These are phyloP conservation scores for Cyclostephanos invisitatus DNA, from an alignment of 108 stramenopile species.

Conservation along the genomic window DNA sequence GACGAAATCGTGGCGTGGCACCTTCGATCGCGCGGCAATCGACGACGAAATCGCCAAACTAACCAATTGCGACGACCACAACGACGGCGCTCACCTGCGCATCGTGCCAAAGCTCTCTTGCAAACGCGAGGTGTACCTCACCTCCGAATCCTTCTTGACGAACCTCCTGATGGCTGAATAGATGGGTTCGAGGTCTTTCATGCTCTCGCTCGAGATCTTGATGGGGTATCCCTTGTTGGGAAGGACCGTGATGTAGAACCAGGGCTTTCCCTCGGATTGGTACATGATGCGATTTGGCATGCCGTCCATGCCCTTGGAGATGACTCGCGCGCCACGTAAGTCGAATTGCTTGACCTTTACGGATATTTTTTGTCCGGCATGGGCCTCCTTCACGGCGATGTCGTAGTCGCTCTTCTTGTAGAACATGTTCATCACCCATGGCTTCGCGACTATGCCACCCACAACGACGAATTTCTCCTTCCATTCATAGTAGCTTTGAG, in stretches of 20 bases:
- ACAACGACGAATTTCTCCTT: slow-evolving; percentile 52
- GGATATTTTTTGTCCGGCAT: slow-evolving; percentile 18
- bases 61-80: no score
- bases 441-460: slow-evolving; percentile 39
- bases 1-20: not conserved
- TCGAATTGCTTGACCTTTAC: slow-evolving; percentile 55
- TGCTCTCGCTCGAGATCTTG: slow-evolving; percentile 29
- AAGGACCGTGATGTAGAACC: slow-evolving; percentile 36
- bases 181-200: slow-evolving; percentile 35
- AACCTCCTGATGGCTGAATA: slow-evolving; percentile 21
- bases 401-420: slow-evolving; percentile 46
- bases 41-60: no score
- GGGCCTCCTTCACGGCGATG: slow-evolving; percentile 43
- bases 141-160: slow-evolving; percentile 25
- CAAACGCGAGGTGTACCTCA: slow-evolving; percentile 1
- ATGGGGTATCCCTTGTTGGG: slow-evolving; percentile 34
- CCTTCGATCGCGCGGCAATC: not conserved
- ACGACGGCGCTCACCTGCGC: not conserved
- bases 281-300: slow-evolving; percentile 23
- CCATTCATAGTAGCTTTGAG: slow-evolving; percentile 27
- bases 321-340: slow-evolving; percentile 22
- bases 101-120: slow-evolving; percentile 7
- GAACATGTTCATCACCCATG: slow-evolving; percentile 45
- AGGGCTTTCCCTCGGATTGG: slow-evolving; percentile 14
- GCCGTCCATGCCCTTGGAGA: slow-evolving; percentile 22